Evolutionary conservation across 257 asterid genomes (phyloP), one percentile per base, ranked within the genome.

Genomic region (Leonotis leonurus): DNA sequence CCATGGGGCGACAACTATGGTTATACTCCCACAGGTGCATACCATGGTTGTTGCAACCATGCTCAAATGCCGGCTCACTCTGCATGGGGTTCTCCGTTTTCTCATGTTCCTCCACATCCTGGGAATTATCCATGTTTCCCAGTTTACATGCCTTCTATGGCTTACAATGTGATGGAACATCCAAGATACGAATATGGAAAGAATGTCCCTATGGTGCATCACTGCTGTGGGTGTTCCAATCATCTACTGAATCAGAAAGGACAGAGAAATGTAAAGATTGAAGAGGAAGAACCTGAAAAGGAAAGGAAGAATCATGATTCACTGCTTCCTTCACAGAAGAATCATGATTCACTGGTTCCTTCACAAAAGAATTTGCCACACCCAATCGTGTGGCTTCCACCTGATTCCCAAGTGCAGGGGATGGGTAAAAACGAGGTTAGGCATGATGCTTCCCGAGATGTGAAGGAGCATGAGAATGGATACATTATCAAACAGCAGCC

Each of bases 181-280:
- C 86, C 83, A 1, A 70, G 33, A 10, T 67, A 75, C 26, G 82
- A 61, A 21, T 71, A 60, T 49, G 75, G 70, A 13, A 77, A 76
- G 60, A 62, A 70, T 29, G 53, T 70, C 66, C 72, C 73, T 2
- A 41, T 51, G 14, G 79, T 69, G 30, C 70, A 78, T 39, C 87
- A 77, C 43, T 86, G 85, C 10, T 79, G 87, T 6, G 87, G 86
- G 13, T 84, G 91, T 59, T 70, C 69, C 17, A 76, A 84, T 66
- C 82, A 84, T 43, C 37, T 32, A 4, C 35, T 60, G 26, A 62
- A 60, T 12, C 57, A 3, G 59, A 80, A 25, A 49, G 87, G 65
- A 27, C 80, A 67, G 58, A 73, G 46, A 11, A 70, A 26, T 40
- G 46, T 82, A 10, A 84, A 69, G 73, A 72, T 82, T 72, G 87